Percentiles rank a stretch among this genome's conserved stretches.
phyloP scores from a whole-genome alignment of 2,329 filamentous ascomycete species.

The Aspergillus spinulosporus region DNA sequence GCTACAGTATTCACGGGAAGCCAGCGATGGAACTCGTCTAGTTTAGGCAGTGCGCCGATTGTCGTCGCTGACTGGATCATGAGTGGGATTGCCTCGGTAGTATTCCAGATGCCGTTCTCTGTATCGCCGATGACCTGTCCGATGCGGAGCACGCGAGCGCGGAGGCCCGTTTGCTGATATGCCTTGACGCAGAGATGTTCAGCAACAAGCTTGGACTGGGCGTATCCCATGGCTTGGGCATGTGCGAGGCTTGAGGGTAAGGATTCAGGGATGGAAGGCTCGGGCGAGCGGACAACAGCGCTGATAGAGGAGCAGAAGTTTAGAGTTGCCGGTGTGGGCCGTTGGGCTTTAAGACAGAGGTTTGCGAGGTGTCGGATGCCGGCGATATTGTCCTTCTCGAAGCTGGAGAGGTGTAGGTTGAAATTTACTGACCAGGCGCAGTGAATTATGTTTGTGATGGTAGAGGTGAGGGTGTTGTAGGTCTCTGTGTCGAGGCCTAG shows the following conservation, averaged over 20 bases:
- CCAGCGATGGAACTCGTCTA: conserved; percentile 48
- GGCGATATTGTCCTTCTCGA: conserved; percentile 55
- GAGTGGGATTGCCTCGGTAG: conserved; percentile 49
- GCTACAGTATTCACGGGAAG: conserved; percentile 48
- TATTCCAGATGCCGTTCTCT: conserved; percentile 24
- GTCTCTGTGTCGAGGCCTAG: background rate
- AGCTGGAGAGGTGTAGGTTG: conserved; percentile 56
- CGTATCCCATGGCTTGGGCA: conserved; percentile 47
- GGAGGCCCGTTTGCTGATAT: conserved; percentile 17
- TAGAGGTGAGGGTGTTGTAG: background rate
- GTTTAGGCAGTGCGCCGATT: conserved; percentile 47
- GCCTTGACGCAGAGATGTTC: conserved; percentile 35
- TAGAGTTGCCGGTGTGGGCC: conserved; percentile 41
- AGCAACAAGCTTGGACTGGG: conserved; percentile 39
- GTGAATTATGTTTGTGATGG: conserved; percentile 47
- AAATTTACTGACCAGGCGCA: conserved; percentile 68
- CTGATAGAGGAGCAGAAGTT: conserved; percentile 55
- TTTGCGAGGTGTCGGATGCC: conserved; percentile 49
- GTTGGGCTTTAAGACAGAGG: conserved; percentile 36
- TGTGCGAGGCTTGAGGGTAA: conserved; percentile 34
- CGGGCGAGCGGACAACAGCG: conserved; percentile 38
- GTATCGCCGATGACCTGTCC: conserved; percentile 40
- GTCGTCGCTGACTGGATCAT: conserved; percentile 51
- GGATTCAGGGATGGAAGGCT: conserved; percentile 35
- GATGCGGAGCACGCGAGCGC: conserved; percentile 34